These are phyloP conservation scores for Yamadazyma trypodendri DNA, from an alignment of 1,139 yeast genomes.

Conservation along the genomic window DNA sequence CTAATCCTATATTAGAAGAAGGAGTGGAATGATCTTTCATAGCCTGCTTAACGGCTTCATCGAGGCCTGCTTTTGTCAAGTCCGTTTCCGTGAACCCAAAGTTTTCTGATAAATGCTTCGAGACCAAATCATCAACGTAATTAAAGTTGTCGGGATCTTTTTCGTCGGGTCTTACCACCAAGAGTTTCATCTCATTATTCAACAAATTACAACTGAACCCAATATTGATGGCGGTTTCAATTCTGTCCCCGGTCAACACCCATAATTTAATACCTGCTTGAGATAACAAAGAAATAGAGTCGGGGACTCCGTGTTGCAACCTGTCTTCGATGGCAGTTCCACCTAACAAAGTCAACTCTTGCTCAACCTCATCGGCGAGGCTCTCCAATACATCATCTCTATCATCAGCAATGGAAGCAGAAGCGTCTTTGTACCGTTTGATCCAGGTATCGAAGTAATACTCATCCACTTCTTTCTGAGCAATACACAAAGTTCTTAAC, in stretches of 20 bases:
- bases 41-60: constrained; percentile 39
- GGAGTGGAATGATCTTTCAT: constrained; percentile 53
- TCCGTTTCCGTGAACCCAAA: constrained; percentile 35
- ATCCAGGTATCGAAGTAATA: constrained; percentile 68
- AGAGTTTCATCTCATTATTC: constrained; percentile 81
- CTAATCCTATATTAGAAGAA: constrained; percentile 43
- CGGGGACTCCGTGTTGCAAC: constrained; percentile 94
- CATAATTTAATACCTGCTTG: constrained; percentile 93
- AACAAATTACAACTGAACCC: constrained; percentile 93
- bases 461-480: constrained; percentile 71
- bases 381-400: constrained; percentile 78
- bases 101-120: constrained; percentile 39
- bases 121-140: constrained; percentile 34
- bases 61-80: constrained; percentile 22
- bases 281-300: constrained; percentile 78
- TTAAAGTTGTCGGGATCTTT: constrained; percentile 24
- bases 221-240: constrained; percentile 96
- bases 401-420: constrained; percentile 66
- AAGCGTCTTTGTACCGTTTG: constrained; percentile 65
- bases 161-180: constrained; percentile 58
- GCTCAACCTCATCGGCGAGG: constrained; percentile 80
- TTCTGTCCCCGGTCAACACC: constrained; percentile 97
- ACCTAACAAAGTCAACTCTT: constrained; percentile 70
- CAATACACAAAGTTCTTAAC: constrained; percentile 88
- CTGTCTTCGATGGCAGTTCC: constrained; percentile 98